phyloP scores from a whole-genome alignment of 306 rosid genomes.

The Lathyrus oleraceus region DNA sequence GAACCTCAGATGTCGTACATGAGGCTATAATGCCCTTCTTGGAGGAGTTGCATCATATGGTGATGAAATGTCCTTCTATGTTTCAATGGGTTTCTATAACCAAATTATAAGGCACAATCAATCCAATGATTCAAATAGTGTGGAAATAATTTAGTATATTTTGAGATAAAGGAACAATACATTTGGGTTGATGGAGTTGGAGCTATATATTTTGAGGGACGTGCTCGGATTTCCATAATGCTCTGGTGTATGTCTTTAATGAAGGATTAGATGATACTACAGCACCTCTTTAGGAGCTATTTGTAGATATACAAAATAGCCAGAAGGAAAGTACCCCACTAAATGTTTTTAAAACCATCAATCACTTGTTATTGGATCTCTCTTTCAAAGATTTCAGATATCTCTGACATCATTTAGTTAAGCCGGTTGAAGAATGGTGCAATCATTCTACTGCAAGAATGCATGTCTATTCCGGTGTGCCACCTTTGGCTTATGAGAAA shows the following conservation, averaged over 20 bases:
- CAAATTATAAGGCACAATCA: constrained; percentile 71
- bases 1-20: constrained; percentile 84
- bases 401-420: no score
- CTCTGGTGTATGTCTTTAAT: constrained; percentile 87
- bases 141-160: constrained; percentile 59
- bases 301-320: constrained; percentile 70
- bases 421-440: no score
- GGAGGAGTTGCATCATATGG: constrained; percentile 87
- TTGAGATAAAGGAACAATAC: constrained; percentile 91
- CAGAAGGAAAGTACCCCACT: constrained; percentile 64
- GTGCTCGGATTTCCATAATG: constrained; percentile 98
- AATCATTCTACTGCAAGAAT: no score
- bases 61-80: constrained; percentile 92
- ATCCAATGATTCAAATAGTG: constrained; percentile 43
- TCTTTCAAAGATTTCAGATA: no score
- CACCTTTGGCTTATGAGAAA: no score
- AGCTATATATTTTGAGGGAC: constrained; percentile 90
- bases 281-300: constrained; percentile 91
- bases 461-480: no score
- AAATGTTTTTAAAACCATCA: no score
- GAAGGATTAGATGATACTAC: constrained; percentile 90
- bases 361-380: no score
- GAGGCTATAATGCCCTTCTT: constrained; percentile 89
- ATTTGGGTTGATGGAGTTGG: constrained; percentile 98
- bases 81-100: constrained; percentile 86